Percentiles rank a stretch among this genome's conserved stretches.
Conservation (phyloP, 2,329 filamentous ascomycete species). For the Ophiostoma ips region DNA sequence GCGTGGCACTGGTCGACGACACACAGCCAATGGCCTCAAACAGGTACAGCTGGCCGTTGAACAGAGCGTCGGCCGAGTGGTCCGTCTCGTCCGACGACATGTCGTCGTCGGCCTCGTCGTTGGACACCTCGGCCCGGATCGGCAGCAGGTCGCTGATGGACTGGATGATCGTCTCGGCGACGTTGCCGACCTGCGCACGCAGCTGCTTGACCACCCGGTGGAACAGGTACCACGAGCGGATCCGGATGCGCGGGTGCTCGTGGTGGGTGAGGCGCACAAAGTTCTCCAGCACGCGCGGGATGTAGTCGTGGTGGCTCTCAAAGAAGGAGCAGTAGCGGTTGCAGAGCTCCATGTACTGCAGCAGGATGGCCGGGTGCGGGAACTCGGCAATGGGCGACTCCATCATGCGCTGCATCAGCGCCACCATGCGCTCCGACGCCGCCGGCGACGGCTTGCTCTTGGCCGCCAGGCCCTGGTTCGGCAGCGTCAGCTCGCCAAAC, state of each 20-base stretch:
- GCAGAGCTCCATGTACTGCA: slow-evolving; percentile 98
- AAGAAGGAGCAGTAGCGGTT: slow-evolving; percentile 90
- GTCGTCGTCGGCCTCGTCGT: slow-evolving; percentile 69
- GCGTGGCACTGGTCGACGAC: slow-evolving; percentile 64
- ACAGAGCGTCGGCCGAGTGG: slow-evolving; percentile 77
- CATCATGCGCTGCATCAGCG: slow-evolving; percentile 94
- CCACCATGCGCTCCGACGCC: slow-evolving; percentile 67
- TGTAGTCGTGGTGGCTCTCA: slow-evolving; percentile 66
- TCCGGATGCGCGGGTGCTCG: slow-evolving; percentile 71
- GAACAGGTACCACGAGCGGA: slow-evolving; percentile 94
- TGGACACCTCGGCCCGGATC: slow-evolving; percentile 79
- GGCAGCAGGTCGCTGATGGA: slow-evolving; percentile 77
- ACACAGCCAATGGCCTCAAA: slow-evolving; percentile 93
- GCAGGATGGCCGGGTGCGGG: slow-evolving; percentile 76
- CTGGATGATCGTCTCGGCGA: slow-evolving; percentile 82
- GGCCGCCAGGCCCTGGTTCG: slow-evolving; percentile 69
- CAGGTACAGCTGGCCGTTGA: slow-evolving; percentile 80
- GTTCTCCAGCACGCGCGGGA: slow-evolving; percentile 76
- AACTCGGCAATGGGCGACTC: slow-evolving; percentile 77
- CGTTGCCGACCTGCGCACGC: slow-evolving; percentile 68
- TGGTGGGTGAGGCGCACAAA: slow-evolving; percentile 88
- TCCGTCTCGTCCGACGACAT: slow-evolving; percentile 92
- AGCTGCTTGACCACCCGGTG: slow-evolving; percentile 84
- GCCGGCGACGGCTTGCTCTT: slow-evolving; percentile 71
- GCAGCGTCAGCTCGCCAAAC: slow-evolving; percentile 88